A percentile compares a stretch with the other conserved stretches of the same genome.
Evolutionary conservation across 2,329 filamentous ascomycete genomes (phyloP).

Genomic region (Pseudogymnoascus sp.): DNA sequence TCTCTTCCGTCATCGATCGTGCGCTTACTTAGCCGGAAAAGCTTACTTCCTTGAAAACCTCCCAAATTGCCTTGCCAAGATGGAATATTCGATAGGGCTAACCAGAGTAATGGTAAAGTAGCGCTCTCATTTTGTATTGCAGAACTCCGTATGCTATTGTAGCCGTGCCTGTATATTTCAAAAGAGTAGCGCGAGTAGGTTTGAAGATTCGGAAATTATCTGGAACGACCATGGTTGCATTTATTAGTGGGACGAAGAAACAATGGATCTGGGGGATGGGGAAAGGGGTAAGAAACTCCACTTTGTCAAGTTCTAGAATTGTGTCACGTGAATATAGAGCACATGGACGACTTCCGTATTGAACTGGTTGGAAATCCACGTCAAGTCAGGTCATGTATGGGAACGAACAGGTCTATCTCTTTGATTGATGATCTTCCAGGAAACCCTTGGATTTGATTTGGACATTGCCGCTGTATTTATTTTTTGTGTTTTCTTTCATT

Average conservation of each 20-base stretch:
- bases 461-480: neutral
- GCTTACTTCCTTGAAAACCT: neutral
- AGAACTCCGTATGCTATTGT: neutral
- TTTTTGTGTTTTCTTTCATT: neutral
- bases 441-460: neutral
- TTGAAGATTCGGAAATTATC: neutral
- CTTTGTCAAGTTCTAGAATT: neutral
- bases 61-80: neutral
- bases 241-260: neutral
- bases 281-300: neutral
- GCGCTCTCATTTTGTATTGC: neutral
- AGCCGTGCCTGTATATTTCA: neutral
- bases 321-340: neutral
- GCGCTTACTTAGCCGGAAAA: neutral
- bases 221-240: neutral
- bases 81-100: neutral
- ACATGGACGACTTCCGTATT: neutral
- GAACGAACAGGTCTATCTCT: neutral
- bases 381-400: neutral
- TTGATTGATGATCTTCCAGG: neutral
- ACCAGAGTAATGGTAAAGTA: neutral
- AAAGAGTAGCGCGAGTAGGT: neutral
- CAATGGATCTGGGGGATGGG: neutral
- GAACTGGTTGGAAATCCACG: neutral
- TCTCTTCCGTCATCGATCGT: neutral